Evolutionary conservation across 495 filamentous ascomycete genomes (phyloP), one percentile per base, ranked within the genome.

Genomic region (Letharia lupina): DNA sequence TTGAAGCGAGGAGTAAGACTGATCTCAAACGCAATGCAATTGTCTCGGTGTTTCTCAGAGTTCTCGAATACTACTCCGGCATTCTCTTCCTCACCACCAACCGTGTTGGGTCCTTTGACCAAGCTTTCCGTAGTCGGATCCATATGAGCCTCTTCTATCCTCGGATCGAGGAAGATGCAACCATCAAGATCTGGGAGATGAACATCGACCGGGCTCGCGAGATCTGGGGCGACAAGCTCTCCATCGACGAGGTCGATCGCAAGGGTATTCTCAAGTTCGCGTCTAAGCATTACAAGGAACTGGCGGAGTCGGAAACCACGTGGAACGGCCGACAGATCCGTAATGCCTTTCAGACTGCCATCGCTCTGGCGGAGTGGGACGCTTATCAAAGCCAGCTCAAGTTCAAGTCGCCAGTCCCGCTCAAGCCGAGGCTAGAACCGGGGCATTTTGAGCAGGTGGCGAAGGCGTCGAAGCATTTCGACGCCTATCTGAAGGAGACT

Each of bases 21-120:
- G 79, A 84, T 57, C 60, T 85, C 0, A 45, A 78, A 15, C 74
- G 81, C 8, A 87, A 87, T 45, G 78, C 62, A 1, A 57, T 64
- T 77, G 65, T 79, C 33, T 28, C 18, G 0, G 54, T 57, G 0
- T 57, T 57, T 16, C 20, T 57, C 6, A 23, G 54, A n/a, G 54
- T 57, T 7, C 54, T 57, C 18, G 54, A 57, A 20, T 57, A 57
- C 54, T 57, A 57, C 33, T 57, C 54, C 33, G 33, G 54, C 33
- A 57, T 37, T 4, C 31, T 37, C 33, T 57, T 57, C 54, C 33
- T 57, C 12, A 56, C 52, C 4, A 56, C 52, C 12, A 56, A 56
- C 10, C 52, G 52, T 4, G 52, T 56, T 12, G 52, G 52, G 5
- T 13, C 52, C 28, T 56, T 56, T 18, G 52, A 56, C 15, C 52